phyloP scores from a whole-genome alignment of 345 rosid species.

The Lepidium africanum region DNA sequence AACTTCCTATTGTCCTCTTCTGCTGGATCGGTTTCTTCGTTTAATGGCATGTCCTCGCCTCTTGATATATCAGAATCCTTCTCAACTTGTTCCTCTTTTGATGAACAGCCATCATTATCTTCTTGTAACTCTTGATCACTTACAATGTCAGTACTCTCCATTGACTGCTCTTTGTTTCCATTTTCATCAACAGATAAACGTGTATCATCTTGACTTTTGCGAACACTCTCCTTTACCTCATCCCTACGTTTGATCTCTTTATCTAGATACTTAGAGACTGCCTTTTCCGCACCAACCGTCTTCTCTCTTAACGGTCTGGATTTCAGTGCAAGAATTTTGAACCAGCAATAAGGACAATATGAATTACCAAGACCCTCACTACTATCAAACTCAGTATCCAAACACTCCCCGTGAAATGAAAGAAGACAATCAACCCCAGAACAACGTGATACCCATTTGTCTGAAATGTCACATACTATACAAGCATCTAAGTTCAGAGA shows the following conservation, averaged over 20 bases:
- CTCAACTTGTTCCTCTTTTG: slow-evolving; percentile 5
- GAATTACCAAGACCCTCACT: slow-evolving; percentile 5
- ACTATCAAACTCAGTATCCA: background rate
- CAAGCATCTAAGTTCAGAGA: slow-evolving; percentile 8
- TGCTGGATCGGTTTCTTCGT: background rate
- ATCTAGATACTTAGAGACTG: slow-evolving; percentile 1
- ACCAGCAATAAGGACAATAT: slow-evolving; percentile 27
- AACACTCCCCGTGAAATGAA: slow-evolving; percentile 15
- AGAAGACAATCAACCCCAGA: slow-evolving; percentile 7
- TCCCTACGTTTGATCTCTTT: background rate
- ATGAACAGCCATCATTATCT: background rate
- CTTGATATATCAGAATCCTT: slow-evolving; percentile 13
- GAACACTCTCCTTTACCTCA: background rate
- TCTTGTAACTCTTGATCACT: slow-evolving; percentile 9
- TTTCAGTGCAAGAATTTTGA: background rate
- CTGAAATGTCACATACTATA: slow-evolving; percentile 11
- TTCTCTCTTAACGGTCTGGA: background rate
- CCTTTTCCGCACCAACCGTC: slow-evolving; percentile 1
- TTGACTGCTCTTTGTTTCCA: background rate
- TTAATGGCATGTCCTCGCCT: background rate
- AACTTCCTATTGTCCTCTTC: background rate
- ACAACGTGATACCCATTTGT: slow-evolving; percentile 2
- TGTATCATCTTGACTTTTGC: background rate
- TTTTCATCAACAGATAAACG: background rate
- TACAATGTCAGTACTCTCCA: background rate